A percentile compares a stretch with the other conserved stretches of the same genome.
Evolutionary conservation across 805 yeast species (phyloP).

Genomic region (Saccharomyces jurei): DNA sequence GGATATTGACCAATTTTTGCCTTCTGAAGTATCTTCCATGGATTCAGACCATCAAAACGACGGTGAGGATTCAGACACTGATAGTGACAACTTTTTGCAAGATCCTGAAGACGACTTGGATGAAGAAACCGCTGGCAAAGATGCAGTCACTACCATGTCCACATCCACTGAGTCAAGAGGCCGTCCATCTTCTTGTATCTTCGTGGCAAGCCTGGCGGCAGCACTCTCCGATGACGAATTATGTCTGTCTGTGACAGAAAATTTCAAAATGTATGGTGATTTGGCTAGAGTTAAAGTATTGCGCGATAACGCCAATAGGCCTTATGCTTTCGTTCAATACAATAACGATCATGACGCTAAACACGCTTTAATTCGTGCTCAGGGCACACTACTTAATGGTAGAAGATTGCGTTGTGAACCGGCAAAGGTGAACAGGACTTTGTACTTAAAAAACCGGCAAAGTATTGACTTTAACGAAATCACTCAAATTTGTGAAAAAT

Average conservation of each 20-base stretch:
- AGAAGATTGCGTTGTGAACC: slow-evolving; percentile 79
- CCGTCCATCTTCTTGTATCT: slow-evolving; percentile 78
- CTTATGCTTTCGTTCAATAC: slow-evolving; percentile 90
- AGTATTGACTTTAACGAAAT: slow-evolving; percentile 30
- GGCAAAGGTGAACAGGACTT: slow-evolving; percentile 85
- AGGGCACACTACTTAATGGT: slow-evolving; percentile 61
- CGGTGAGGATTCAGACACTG: slow-evolving; percentile 2
- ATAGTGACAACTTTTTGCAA: slow-evolving; percentile 1
- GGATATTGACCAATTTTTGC: slow-evolving; percentile 14
- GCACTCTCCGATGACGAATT: slow-evolving; percentile 61
- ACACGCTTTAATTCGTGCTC: slow-evolving; percentile 59
- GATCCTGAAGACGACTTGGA: slow-evolving; percentile 1
- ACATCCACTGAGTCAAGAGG: slow-evolving; percentile 31
- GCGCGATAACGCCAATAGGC: slow-evolving; percentile 72
- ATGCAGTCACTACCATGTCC: not conserved
- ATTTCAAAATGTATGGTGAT: slow-evolving; percentile 64
- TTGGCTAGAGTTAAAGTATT: slow-evolving; percentile 71
- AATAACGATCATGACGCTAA: slow-evolving; percentile 61
- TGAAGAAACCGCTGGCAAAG: not conserved
- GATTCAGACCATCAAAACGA: slow-evolving; percentile 15
- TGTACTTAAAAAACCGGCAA: slow-evolving; percentile 42
- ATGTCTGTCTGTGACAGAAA: slow-evolving; percentile 57
- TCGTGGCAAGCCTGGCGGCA: slow-evolving; percentile 76
- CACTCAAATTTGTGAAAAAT: slow-evolving; percentile 36
- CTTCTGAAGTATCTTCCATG: slow-evolving; percentile 19